Evolutionary conservation across 768 basidiomycete genomes (phyloP), one percentile per base, ranked within the genome.

Genomic region (Tricholoma sp.): DNA sequence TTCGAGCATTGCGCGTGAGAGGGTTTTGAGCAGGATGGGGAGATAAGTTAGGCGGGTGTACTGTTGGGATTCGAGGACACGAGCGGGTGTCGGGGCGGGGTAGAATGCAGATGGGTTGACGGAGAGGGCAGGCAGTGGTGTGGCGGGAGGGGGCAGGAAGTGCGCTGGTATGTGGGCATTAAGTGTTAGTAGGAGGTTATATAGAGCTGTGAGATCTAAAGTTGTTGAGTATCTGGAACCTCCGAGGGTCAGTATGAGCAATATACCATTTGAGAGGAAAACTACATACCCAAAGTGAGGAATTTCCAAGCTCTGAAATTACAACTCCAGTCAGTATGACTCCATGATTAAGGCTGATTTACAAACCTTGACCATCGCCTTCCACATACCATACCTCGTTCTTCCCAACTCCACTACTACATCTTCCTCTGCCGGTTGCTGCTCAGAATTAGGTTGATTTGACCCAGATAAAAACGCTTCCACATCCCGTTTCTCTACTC

Each of bases 331-430:
- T 47, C 19, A 51, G 47, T 58, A 37, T 54, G 8, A 29, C 5
- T 29, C 12, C 21, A 37, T 1, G 19, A 54, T 54, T 35, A 29
- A 55, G 0, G 19, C 49, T 19, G 19, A 52, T 41, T 16, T n/a
- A 60, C 73, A 24, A 50, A 86, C 90, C 82, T 89, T 90, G 9
- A 78, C 81, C 92, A 94, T 94, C 2, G 90, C 88, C 63, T 89
- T 90, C 86, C 84, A 94, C 92, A 94, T 95, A 9, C 84, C 85
- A 65, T 84, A 82, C 54, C 92, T 76, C 12, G 89, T 91, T 61
- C 90, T 75, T 4, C 84, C 85, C 22, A 94, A 77, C 53, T 90
- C 89, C 2, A 92, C 81, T 2, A 86, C 73, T 9, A 79, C 71
- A 57, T 90, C 88, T 39, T 78, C 61, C 16, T 58, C 64, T 22